Conservation (phyloP, 352 stramenopile genomes). For the Pilasporangium apinafurcum region DNA sequence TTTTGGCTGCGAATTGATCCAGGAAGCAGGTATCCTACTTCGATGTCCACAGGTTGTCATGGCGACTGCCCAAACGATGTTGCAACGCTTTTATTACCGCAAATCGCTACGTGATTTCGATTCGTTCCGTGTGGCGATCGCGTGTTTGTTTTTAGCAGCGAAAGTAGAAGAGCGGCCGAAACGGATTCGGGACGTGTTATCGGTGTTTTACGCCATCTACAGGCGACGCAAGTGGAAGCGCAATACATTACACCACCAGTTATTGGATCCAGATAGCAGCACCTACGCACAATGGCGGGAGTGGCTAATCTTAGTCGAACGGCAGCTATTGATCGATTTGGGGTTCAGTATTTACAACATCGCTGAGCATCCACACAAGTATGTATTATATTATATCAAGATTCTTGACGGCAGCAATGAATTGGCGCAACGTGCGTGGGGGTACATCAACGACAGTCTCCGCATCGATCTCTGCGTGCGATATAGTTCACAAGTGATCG, state of each 20-base stretch:
- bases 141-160: conserved; percentile 82
- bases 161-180: conserved; percentile 88
- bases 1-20: conserved; percentile 88
- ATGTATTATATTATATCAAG: conserved; percentile 91
- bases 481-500: conserved; percentile 77
- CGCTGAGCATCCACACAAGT: conserved; percentile 92
- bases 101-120: conserved; percentile 85
- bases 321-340: conserved; percentile 89
- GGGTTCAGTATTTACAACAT: conserved; percentile 91
- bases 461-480: conserved; percentile 81
- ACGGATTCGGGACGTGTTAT: conserved; percentile 74
- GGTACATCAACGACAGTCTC: conserved; percentile 89
- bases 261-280: conserved; percentile 58
- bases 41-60: conserved; percentile 86
- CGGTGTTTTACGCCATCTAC: conserved; percentile 88
- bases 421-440: conserved; percentile 83
- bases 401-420: conserved; percentile 63
- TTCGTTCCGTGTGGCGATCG: conserved; percentile 84
- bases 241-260: conserved; percentile 36
- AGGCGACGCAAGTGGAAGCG: conserved; percentile 54
- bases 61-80: conserved; percentile 86
- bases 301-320: conserved; percentile 85
- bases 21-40: conserved; percentile 85
- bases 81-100: conserved; percentile 89
- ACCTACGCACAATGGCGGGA: conserved; percentile 71